These are phyloP conservation scores for Albugo candida DNA, from an alignment of 352 stramenopile genomes.

Conservation along the genomic window DNA sequence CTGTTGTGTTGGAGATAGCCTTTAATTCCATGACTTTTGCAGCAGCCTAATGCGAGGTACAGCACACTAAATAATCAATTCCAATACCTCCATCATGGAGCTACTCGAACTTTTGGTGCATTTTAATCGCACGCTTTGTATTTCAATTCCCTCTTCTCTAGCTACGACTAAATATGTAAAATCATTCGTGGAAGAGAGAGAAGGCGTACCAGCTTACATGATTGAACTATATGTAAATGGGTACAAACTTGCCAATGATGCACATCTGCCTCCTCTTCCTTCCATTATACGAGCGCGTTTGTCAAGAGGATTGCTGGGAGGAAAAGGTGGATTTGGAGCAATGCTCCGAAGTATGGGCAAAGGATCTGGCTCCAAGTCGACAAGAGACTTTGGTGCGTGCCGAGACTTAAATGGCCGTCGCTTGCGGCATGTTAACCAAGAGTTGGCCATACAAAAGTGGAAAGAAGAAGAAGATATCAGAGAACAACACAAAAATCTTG, in stretches of 20 bases:
- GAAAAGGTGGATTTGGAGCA: conserved; percentile 69
- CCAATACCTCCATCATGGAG: conserved; percentile 1
- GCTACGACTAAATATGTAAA: conserved; percentile 23
- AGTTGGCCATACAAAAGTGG: conserved; percentile 74
- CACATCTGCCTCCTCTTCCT: conserved; percentile 23
- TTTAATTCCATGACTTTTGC: no score
- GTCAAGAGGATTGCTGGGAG: conserved; percentile 38
- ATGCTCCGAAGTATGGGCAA: conserved; percentile 74
- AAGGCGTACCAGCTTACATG: conserved; percentile 19
- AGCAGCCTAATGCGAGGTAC: no score
- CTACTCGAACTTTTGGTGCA: conserved; percentile 54
- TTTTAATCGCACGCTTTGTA: conserved; percentile 50
- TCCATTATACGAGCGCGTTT: conserved; percentile 38
- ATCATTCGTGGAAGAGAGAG: conserved; percentile 19
- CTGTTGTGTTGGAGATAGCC: no score
- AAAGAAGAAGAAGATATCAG: conserved; percentile 28
- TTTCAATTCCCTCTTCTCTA: conserved; percentile 24
- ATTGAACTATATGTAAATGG: conserved; percentile 48
- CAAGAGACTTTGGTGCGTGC: conserved; percentile 61
- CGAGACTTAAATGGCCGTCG: conserved; percentile 59
- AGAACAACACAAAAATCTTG: conserved; percentile 21
- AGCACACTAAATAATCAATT: not conserved
- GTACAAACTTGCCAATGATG: conserved; percentile 19
- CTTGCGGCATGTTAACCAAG: conserved; percentile 72
- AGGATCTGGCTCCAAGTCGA: conserved; percentile 37